A percentile compares a stretch with the other conserved stretches of the same genome.
These are phyloP conservation scores for Hevea brasiliensis DNA, from an alignment of 345 rosid genomes.

Conservation along the genomic window DNA sequence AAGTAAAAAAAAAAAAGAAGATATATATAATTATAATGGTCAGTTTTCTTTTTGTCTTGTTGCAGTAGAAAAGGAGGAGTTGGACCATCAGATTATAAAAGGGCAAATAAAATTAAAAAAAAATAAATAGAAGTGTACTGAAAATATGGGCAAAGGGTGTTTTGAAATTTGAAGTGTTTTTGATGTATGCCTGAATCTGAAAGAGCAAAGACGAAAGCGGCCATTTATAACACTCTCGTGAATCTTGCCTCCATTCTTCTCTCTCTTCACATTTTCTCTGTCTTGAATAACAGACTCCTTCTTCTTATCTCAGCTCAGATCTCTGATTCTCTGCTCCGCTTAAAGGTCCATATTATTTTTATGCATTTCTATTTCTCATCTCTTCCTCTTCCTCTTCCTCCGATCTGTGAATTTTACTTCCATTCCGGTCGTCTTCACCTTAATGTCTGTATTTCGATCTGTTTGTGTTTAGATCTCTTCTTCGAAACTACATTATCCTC, in stretches of 20 bases:
- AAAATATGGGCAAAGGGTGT: not conserved
- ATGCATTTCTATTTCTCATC: not conserved
- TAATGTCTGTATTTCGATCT: not conserved
- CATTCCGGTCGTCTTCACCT: not conserved
- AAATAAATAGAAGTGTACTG: not conserved
- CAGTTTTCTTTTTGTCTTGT: not conserved
- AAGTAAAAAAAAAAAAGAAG: too few relatives aligned
- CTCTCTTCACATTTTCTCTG: not conserved
- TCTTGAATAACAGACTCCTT: not conserved
- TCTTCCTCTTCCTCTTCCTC: not conserved
- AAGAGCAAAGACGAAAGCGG: not conserved
- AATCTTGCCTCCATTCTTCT: slow-evolving; percentile 21
- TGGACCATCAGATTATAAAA: too few relatives aligned
- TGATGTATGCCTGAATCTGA: too few relatives aligned
- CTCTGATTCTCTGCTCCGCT: slow-evolving; percentile 9
- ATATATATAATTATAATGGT: not conserved
- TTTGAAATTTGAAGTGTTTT: slow-evolving; percentile 14
- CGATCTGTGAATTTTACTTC: not conserved
- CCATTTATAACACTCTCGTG: slow-evolving; percentile 40
- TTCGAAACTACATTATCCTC: not conserved
- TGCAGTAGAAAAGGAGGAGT: not conserved
- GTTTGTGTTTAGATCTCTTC: not conserved
- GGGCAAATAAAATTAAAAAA: too few relatives aligned
- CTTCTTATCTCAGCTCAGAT: slow-evolving; percentile 18
- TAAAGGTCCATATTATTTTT: not conserved